These are phyloP conservation scores for Xylariaceae sp. DNA, from an alignment of 2,329 filamentous ascomycete genomes.

Conservation along the genomic window DNA sequence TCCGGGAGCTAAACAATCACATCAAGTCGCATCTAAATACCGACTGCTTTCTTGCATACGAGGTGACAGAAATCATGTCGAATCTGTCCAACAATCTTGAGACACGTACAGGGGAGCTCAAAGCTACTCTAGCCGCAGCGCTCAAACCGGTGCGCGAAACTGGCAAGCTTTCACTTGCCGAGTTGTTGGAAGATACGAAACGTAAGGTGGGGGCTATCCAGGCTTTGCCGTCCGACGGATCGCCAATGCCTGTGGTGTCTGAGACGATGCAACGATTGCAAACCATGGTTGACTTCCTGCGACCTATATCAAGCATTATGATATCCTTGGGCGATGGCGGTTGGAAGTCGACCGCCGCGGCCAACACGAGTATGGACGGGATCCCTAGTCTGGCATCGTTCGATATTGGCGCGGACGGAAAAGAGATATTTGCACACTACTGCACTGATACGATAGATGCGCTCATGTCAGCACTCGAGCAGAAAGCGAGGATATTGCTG, in stretches of 20 bases:
- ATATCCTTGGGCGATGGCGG: conserved; percentile 91
- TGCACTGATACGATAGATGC: conserved; percentile 85
- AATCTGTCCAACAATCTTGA: conserved; percentile 79
- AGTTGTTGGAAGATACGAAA: conserved; percentile 82
- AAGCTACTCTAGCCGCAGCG: conserved; percentile 78
- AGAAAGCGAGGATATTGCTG: conserved; percentile 71
- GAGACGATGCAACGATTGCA: conserved; percentile 87
- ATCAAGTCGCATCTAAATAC: conserved; percentile 84
- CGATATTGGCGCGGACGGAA: conserved; percentile 86
- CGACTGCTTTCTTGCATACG: conserved; percentile 93
- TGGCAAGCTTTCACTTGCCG: conserved; percentile 80
- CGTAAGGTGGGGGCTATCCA: conserved; percentile 68
- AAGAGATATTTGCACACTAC: conserved; percentile 87
- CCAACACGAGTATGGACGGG: conserved; percentile 60
- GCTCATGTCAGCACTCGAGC: conserved; percentile 74
- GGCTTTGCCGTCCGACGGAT: conserved; percentile 75
- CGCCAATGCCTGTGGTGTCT: conserved; percentile 73
- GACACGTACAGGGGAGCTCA: conserved; percentile 81
- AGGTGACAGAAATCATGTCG: conserved; percentile 89
- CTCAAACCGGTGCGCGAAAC: conserved; percentile 90
- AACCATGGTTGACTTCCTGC: conserved; percentile 83
- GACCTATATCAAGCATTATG: conserved; percentile 86
- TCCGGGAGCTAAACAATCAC: conserved; percentile 86
- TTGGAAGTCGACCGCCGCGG: conserved; percentile 66
- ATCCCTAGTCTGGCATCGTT: conserved; percentile 76